A percentile compares a stretch with the other conserved stretches of the same genome.
Evolutionary conservation across 2,329 filamentous ascomycete species (phyloP).

Genomic region (Fusarium pilosicola): DNA sequence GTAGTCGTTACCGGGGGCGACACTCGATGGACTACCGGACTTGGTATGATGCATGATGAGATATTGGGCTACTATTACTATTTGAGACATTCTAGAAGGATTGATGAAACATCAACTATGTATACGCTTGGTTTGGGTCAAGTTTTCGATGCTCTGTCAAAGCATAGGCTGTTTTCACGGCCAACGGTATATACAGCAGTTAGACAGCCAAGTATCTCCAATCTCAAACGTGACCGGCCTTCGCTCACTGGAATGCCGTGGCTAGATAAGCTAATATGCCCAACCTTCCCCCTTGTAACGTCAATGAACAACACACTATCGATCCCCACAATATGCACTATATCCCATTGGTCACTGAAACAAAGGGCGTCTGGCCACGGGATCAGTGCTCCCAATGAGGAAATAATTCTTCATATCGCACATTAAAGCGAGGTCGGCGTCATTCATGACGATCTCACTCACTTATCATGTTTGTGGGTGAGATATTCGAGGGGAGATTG

Average conservation of each 20-base stretch:
- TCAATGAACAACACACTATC: background rate
- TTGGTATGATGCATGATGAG: background rate
- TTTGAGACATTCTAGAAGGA: background rate
- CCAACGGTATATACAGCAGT: background rate
- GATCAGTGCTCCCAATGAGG: constrained; percentile 1
- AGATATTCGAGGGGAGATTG: background rate
- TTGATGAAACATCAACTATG: background rate
- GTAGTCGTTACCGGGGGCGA: constrained; percentile 28
- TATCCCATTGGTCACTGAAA: background rate
- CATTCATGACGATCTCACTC: background rate
- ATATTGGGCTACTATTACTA: background rate
- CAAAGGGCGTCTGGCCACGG: constrained; percentile 11
- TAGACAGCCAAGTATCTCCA: background rate
- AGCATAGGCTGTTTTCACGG: rapidly evolving
- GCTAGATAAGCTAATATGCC: background rate
- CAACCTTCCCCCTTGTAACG: background rate
- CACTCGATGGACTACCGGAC: background rate
- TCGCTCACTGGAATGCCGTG: background rate
- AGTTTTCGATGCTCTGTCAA: rapidly evolving
- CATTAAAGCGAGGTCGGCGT: constrained; percentile 22
- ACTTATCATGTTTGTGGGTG: background rate
- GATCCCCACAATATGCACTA: background rate
- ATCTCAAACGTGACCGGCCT: background rate
- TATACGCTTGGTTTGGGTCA: rapidly evolving
- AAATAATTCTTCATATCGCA: constrained; percentile 18